phyloP scores from a whole-genome alignment of 176 grass and related monocot genomes.

The Panicum miliaceum region DNA sequence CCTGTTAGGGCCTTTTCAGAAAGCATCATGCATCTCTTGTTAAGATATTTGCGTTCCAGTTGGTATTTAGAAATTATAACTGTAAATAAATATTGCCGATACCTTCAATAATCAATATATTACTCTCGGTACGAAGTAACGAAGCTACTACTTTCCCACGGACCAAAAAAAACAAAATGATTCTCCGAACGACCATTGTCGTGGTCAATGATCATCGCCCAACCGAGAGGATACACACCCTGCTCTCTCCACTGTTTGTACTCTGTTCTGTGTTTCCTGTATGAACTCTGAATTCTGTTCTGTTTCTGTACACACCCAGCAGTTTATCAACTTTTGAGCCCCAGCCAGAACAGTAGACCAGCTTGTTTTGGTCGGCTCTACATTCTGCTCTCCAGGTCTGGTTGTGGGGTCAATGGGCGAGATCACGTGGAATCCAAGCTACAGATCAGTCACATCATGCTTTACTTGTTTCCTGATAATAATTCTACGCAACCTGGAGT shows the following conservation, averaged over 20 bases:
- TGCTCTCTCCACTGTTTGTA: not conserved
- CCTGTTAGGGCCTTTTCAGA: too few relatives aligned
- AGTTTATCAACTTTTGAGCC: conserved; percentile 8
- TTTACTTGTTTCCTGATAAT: conserved; percentile 8
- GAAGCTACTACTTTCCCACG: not conserved
- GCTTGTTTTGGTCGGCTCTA: conserved; percentile 32
- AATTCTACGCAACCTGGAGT: not conserved
- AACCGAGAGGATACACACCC: not conserved
- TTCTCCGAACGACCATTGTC: not conserved
- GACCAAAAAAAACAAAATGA: not conserved
- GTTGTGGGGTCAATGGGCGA: not conserved
- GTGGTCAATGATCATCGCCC: conserved; percentile 17
- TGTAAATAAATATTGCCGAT: too few relatives aligned
- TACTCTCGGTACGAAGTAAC: not conserved
- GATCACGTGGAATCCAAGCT: conserved; percentile 37
- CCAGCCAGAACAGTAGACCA: not conserved
- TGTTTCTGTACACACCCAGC: conserved; percentile 4
- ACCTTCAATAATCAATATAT: too few relatives aligned
- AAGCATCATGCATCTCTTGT: too few relatives aligned
- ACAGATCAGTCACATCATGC: conserved; percentile 38
- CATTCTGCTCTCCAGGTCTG: conserved; percentile 25
- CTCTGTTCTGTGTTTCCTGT: not conserved
- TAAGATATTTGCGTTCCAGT: too few relatives aligned
- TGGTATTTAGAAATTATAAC: too few relatives aligned
- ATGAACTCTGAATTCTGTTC: not conserved